Percentiles rank a stretch among this genome's conserved stretches.
Conservation (phyloP, 1,284 basidiomycete genomes). For the Amylostereum areolatum region DNA sequence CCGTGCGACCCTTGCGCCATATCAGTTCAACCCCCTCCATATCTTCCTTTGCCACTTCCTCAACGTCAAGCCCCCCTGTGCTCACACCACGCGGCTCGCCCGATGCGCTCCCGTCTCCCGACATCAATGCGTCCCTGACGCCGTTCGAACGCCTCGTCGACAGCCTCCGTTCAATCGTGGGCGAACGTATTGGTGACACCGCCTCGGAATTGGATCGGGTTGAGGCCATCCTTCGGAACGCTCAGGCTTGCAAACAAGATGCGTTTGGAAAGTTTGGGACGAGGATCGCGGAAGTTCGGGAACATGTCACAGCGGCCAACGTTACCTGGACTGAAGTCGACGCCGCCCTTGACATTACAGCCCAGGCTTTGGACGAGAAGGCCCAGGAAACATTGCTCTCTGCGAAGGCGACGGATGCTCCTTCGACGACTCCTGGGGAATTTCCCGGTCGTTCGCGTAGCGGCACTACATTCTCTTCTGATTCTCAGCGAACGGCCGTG, state of each 20-base stretch:
- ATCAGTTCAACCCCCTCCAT: constrained; percentile 30
- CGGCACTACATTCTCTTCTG: constrained; percentile 9
- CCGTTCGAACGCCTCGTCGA: constrained; percentile 42
- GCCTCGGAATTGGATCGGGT: constrained; percentile 33
- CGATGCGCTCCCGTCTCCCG: neutral
- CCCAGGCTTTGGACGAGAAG: constrained; percentile 37
- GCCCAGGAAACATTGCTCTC: constrained; percentile 4
- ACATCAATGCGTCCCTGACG: constrained; percentile 3
- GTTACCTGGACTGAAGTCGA: constrained; percentile 28
- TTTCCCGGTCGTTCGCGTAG: constrained; percentile 7
- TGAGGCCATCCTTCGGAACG: constrained; percentile 39
- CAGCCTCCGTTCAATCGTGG: constrained; percentile 44
- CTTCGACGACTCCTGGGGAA: neutral
- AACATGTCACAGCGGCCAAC: constrained; percentile 42
- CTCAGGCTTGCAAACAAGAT: constrained; percentile 35
- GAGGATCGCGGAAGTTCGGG: constrained; percentile 42
- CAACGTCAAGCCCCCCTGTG: constrained; percentile 1
- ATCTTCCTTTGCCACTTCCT: constrained; percentile 15
- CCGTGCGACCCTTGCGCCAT: constrained; percentile 49
- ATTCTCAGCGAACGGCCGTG: constrained; percentile 9
- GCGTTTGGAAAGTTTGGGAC: constrained; percentile 44
- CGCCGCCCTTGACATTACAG: constrained; percentile 29
- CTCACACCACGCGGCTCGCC: constrained; percentile 8
- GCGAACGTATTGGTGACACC: constrained; percentile 12
- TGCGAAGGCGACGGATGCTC: constrained; percentile 2